Evolutionary conservation across 2,329 filamentous ascomycete genomes (phyloP), one percentile per base, ranked within the genome.

Genomic region (Lasiodiplodia theobromae): DNA sequence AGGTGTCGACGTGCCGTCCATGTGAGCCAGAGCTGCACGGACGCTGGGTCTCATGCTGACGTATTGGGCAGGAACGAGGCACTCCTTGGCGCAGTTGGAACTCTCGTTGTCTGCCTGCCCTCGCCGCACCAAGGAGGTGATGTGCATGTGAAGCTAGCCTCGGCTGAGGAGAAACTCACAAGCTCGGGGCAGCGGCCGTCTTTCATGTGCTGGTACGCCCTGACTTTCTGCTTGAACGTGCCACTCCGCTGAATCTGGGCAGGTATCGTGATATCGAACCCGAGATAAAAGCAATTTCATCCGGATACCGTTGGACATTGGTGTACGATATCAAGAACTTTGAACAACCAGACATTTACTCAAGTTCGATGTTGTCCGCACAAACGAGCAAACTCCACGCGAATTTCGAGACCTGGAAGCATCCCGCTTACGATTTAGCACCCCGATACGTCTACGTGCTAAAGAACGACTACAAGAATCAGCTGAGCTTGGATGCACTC

Each of bases 141-240:
- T 54, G 52, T 54, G 10, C 52, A 28, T 28, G 23, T 25, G 21
- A 54, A 7, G 1, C 52, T 54, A 14, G 21, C 11, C 1, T 54
- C 2, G 12, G 25, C 12, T 6, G 23, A 28, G n/a, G n/a, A n/a
- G n/a, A n/a, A n/a, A n/a, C 52, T 54, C 18, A 14, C 6, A 7
- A 7, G 4, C 21, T 31, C 52, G n/a, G 52, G 2, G 23, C 1
- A 1, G 12, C 21, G 8, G 3, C 52, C 52, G 7, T 54, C 1
- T 14, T 54, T 31, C 52, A 31, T 54, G 52, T 54, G 52, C 23
- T 54, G 52, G 52, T 54, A n/a, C 52, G 52, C 23, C 11, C 52
- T 25, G 11, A 1, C 2, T 12, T 5, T 54, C 23, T 1, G 23
- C 23, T 28, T 31, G 1, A 31, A 5, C 11, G 1, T 14, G 52